phyloP scores from a whole-genome alignment of 139 green algal species.

The Edaphochlamys debaryana region DNA sequence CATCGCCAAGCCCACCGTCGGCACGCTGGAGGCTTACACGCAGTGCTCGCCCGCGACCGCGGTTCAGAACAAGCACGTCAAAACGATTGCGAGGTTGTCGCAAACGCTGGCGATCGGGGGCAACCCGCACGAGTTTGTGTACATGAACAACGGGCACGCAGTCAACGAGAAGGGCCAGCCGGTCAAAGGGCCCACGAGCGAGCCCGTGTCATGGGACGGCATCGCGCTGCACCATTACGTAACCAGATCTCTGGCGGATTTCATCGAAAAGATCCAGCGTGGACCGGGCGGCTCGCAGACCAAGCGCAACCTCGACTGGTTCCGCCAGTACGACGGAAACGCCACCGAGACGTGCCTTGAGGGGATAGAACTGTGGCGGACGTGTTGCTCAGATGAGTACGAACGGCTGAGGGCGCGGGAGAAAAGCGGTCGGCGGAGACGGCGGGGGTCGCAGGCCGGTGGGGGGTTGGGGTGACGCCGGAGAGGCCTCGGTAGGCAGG shows the following conservation, averaged over 20 bases:
- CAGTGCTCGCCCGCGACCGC: constrained; percentile 34
- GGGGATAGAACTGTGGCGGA: constrained; percentile 6
- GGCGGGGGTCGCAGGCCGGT: no score
- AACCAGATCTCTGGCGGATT: constrained; percentile 48
- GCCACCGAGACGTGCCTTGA: constrained; percentile 22
- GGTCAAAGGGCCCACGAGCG: not conserved
- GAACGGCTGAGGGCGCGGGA: not conserved
- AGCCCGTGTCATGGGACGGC: constrained; percentile 24
- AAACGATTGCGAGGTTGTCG: constrained; percentile 39
- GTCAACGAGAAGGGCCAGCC: constrained; percentile 48
- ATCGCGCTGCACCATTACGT: constrained; percentile 58
- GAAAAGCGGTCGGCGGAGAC: no score
- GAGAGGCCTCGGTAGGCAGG: no score
- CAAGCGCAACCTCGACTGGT: constrained; percentile 27
- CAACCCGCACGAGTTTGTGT: constrained; percentile 52
- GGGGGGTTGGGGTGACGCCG: no score
- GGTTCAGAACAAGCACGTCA: constrained; percentile 47
- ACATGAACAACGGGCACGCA: constrained; percentile 8
- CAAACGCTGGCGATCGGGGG: constrained; percentile 44
- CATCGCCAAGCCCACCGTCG: constrained; percentile 13
- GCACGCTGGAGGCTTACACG: constrained; percentile 48
- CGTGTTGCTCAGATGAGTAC: constrained; percentile 1
- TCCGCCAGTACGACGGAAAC: constrained; percentile 31
- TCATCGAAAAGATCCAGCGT: constrained; percentile 47
- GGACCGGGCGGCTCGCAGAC: constrained; percentile 31